Percentiles rank a stretch among this genome's conserved stretches.
phyloP scores from a whole-genome alignment of 1,284 basidiomycete genomes.

The Dichomitus squalens region DNA sequence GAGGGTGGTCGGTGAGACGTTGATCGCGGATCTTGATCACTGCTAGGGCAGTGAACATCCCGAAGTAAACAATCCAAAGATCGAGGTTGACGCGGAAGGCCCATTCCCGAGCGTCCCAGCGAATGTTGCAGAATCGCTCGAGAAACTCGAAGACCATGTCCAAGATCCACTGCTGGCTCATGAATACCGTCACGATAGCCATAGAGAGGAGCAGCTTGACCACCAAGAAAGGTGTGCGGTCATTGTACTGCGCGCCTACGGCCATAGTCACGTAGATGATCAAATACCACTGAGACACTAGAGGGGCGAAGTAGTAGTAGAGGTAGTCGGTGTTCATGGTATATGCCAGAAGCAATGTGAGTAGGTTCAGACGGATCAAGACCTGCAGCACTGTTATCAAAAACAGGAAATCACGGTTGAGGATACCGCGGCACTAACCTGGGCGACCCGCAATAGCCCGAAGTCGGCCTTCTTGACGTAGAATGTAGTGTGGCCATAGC shows the following conservation, averaged over 20 bases:
- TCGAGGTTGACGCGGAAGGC: constrained; percentile 85
- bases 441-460: constrained; percentile 73
- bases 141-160: constrained; percentile 66
- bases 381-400: constrained; percentile 45
- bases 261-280: constrained; percentile 83
- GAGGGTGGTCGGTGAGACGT: constrained; percentile 68
- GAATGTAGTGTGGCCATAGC: constrained; percentile 75
- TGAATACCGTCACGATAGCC: constrained; percentile 63
- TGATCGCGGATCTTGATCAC: constrained; percentile 78
- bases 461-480: constrained; percentile 89
- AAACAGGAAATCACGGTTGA: background rate
- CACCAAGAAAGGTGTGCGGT: constrained; percentile 65
- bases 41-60: constrained; percentile 78
- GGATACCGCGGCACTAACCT: constrained; percentile 45
- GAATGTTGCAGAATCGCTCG: constrained; percentile 67
- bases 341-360: constrained; percentile 82
- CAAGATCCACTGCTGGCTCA: constrained; percentile 66
- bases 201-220: constrained; percentile 72
- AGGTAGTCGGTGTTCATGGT: constrained; percentile 91
- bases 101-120: constrained; percentile 87
- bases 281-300: constrained; percentile 84
- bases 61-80: constrained; percentile 84
- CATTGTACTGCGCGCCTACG: constrained; percentile 74
- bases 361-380: constrained; percentile 80
- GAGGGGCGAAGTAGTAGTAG: constrained; percentile 85